Evolutionary conservation across 2,329 filamentous ascomycete species (phyloP).

Genomic region (Cladophialophora carrionii): DNA sequence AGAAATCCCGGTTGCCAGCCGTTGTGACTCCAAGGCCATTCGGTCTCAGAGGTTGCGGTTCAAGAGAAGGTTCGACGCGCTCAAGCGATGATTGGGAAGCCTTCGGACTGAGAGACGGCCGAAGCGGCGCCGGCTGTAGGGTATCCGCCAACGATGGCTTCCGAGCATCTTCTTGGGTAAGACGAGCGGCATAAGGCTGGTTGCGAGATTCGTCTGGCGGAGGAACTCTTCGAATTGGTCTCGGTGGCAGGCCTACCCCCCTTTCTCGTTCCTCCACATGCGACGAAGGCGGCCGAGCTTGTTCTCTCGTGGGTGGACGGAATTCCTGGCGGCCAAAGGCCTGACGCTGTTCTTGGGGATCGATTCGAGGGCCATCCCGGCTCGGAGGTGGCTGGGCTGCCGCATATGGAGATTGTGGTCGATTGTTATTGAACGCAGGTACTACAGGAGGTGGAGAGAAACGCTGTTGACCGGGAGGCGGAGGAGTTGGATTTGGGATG

Average conservation of each 20-base stretch:
- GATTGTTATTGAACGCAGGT: slow-evolving; percentile 9
- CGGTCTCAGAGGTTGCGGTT: slow-evolving; percentile 23
- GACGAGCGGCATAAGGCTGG: slow-evolving; percentile 25
- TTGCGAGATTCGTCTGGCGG: slow-evolving; percentile 19
- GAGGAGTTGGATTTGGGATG: slow-evolving; percentile 34
- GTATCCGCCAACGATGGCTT: slow-evolving; percentile 25
- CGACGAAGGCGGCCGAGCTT: slow-evolving; percentile 22
- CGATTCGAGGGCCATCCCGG: slow-evolving; percentile 23
- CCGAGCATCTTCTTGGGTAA: slow-evolving; percentile 25
- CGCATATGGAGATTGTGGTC: slow-evolving; percentile 34
- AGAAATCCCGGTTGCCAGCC: slow-evolving; percentile 12
- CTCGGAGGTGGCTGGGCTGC: slow-evolving; percentile 25
- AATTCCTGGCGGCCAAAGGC: slow-evolving; percentile 24
- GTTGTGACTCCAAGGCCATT: slow-evolving; percentile 25
- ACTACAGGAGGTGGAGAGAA: slow-evolving; percentile 3
- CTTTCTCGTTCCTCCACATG: slow-evolving; percentile 25
- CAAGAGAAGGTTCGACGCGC: slow-evolving; percentile 20
- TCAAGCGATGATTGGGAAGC: slow-evolving; percentile 30
- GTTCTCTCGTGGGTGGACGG: slow-evolving; percentile 26
- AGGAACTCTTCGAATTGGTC: slow-evolving; percentile 18
- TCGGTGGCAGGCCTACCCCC: slow-evolving; percentile 13
- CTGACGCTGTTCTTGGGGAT: slow-evolving; percentile 25
- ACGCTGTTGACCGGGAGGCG: slow-evolving; percentile 21
- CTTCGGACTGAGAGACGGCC: slow-evolving; percentile 32
- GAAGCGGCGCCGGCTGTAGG: slow-evolving; percentile 24